Conservation (phyloP, 2,329 filamentous ascomycete genomes). For the Epichloe scottii region DNA sequence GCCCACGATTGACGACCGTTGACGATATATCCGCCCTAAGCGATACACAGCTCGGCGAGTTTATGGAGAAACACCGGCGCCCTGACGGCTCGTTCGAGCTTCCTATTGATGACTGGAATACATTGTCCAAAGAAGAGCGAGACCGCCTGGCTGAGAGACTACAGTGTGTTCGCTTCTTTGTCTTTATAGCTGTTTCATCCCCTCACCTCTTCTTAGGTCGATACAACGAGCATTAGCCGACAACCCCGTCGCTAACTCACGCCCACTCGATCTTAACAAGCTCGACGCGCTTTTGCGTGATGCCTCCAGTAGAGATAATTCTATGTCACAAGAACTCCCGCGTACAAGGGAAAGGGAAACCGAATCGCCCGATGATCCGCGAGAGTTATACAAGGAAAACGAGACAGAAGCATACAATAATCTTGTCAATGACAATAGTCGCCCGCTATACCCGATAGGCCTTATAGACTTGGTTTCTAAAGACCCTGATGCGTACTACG, state of each 20-base stretch:
- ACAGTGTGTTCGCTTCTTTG: constrained; percentile 3
- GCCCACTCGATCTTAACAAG: constrained; percentile 11
- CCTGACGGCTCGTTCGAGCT: constrained; percentile 8
- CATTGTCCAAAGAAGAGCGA: constrained; percentile 8
- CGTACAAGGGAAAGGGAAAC: neutral
- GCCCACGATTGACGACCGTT: neutral
- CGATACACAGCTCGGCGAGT: constrained; percentile 9
- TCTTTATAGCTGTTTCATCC: neutral
- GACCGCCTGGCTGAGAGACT: constrained; percentile 9
- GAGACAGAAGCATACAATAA: constrained; percentile 15
- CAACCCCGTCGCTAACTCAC: neutral
- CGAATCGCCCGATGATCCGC: neutral
- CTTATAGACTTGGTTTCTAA: constrained; percentile 13
- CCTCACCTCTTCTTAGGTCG: neutral
- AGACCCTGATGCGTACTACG: constrained; percentile 12
- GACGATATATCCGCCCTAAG: constrained; percentile 7
- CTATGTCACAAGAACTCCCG: neutral
- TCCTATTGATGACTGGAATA: constrained; percentile 8
- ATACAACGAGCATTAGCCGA: constrained; percentile 1
- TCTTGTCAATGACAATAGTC: constrained; percentile 19
- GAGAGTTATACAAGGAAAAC: neutral
- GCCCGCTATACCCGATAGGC: constrained; percentile 17
- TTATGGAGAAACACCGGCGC: constrained; percentile 10
- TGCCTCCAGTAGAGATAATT: neutral
- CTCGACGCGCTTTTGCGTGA: constrained; percentile 11